A percentile compares a stretch with the other conserved stretches of the same genome.
Conservation (phyloP, 805 yeast genomes). For the Myxozyma monticola region DNA sequence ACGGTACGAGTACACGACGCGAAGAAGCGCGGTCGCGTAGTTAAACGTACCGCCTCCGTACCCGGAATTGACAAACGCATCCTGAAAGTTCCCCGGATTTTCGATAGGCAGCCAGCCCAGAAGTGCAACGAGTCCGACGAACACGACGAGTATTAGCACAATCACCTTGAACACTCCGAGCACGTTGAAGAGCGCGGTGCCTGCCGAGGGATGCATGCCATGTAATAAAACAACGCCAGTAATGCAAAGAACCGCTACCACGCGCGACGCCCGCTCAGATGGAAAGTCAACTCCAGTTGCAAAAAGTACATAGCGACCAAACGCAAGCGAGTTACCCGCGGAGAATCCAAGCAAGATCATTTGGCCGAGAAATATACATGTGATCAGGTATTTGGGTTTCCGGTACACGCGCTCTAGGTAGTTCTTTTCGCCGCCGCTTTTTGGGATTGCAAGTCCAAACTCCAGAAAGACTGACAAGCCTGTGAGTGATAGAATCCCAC, state of each 20-base stretch:
- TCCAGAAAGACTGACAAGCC: constrained; percentile 62
- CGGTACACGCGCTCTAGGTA: constrained; percentile 59
- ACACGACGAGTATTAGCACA: constrained; percentile 51
- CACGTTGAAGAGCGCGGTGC: constrained; percentile 53
- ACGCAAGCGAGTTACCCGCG: constrained; percentile 64
- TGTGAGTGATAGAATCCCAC: constrained; percentile 57
- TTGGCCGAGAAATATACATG: constrained; percentile 52
- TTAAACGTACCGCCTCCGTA: constrained; percentile 51
- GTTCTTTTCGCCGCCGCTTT: constrained; percentile 69
- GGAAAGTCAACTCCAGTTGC: constrained; percentile 45
- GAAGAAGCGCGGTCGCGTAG: constrained; percentile 56
- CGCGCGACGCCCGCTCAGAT: constrained; percentile 43
- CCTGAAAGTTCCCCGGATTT: constrained; percentile 41
- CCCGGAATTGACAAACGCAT: constrained; percentile 45
- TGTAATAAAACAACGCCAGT: constrained; percentile 52
- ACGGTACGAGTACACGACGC: constrained; percentile 62
- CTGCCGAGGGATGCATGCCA: constrained; percentile 49
- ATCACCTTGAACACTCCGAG: constrained; percentile 57
- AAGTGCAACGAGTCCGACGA: constrained; percentile 48
- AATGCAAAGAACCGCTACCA: constrained; percentile 52
- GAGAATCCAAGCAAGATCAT: constrained; percentile 61
- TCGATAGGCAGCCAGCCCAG: constrained; percentile 39
- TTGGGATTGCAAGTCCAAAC: constrained; percentile 63
- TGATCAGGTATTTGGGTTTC: constrained; percentile 54
- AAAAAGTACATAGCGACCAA: constrained; percentile 58